A percentile compares a stretch with the other conserved stretches of the same genome.
Conservation (phyloP, 208 protist species). For the Trypanosoma scelopori region DNA sequence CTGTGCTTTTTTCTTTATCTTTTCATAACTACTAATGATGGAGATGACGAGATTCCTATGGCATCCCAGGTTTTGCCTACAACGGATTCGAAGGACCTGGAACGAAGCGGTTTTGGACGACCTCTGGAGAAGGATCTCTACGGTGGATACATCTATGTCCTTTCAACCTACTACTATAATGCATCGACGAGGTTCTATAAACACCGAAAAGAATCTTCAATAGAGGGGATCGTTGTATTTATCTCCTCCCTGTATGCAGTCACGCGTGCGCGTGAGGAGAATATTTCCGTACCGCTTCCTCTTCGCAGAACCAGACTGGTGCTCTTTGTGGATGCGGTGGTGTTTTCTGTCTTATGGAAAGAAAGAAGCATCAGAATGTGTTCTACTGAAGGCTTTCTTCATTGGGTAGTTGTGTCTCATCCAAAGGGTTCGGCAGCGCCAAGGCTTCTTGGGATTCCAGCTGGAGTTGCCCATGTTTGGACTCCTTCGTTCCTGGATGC, state of each 20-base stretch:
- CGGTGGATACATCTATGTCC: background rate
- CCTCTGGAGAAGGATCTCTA: background rate
- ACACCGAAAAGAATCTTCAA: background rate
- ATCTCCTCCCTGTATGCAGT: constrained; percentile 1
- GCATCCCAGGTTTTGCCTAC: background rate
- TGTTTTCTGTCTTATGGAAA: constrained; percentile 2
- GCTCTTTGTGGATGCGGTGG: background rate
- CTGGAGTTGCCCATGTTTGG: background rate
- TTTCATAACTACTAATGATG: no score
- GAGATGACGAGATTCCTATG: no score
- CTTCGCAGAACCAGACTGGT: constrained; percentile 6
- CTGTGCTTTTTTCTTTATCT: no score
- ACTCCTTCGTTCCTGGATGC: background rate
- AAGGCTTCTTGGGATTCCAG: background rate
- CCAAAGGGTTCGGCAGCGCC: background rate
- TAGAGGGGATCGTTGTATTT: background rate
- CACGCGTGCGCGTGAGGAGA: background rate
- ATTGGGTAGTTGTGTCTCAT: constrained; percentile 8
- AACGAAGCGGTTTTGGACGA: background rate
- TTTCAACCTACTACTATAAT: constrained; percentile 12
- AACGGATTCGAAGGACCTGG: background rate
- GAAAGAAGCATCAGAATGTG: constrained; percentile 1
- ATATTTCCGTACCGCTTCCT: background rate
- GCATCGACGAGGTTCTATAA: constrained; percentile 3
- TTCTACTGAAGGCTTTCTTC: constrained; percentile 1